Evolutionary conservation across 257 asterid genomes (phyloP).

Genomic region (Ocimum tenuiflorum): DNA sequence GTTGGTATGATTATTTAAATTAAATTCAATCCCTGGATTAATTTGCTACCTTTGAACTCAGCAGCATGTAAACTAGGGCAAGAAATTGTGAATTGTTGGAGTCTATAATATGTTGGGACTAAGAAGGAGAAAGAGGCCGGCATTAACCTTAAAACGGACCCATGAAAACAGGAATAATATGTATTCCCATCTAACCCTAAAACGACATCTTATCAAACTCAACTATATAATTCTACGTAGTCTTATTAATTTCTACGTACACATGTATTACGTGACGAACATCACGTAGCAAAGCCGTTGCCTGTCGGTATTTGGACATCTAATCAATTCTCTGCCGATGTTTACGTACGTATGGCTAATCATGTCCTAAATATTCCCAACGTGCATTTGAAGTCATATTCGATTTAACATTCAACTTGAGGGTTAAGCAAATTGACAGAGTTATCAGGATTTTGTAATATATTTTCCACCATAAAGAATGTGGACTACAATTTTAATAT

Average conservation of each 20-base stretch:
- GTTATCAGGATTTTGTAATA: too few relatives aligned
- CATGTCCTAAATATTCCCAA: not conserved
- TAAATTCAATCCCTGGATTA: not conserved
- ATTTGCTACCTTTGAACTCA: not conserved
- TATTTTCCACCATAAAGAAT: too few relatives aligned
- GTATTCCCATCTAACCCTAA: slow-evolving; percentile 70
- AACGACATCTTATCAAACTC: slow-evolving; percentile 67
- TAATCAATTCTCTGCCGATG: not conserved
- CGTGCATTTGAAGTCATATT: not conserved
- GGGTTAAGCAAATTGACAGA: not conserved
- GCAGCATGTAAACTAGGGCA: not conserved
- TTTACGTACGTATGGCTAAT: slow-evolving; percentile 4
- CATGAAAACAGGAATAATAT: slow-evolving; percentile 30
- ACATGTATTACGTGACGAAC: slow-evolving; percentile 41
- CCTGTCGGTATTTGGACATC: slow-evolving; percentile 20
- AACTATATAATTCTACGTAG: not conserved
- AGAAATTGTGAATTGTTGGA: too few relatives aligned
- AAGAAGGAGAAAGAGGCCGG: slow-evolving; percentile 22
- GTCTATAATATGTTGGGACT: slow-evolving; percentile 18
- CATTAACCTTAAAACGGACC: slow-evolving; percentile 32
- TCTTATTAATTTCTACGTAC: slow-evolving; percentile 35
- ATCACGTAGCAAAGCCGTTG: slow-evolving; percentile 16
- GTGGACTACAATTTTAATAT: too few relatives aligned
- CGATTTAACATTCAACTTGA: not conserved
- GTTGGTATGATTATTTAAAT: not conserved